A percentile compares a stretch with the other conserved stretches of the same genome.
Evolutionary conservation across 2,329 filamentous ascomycete species (phyloP).

Genomic region (Elsinoe ampelina): DNA sequence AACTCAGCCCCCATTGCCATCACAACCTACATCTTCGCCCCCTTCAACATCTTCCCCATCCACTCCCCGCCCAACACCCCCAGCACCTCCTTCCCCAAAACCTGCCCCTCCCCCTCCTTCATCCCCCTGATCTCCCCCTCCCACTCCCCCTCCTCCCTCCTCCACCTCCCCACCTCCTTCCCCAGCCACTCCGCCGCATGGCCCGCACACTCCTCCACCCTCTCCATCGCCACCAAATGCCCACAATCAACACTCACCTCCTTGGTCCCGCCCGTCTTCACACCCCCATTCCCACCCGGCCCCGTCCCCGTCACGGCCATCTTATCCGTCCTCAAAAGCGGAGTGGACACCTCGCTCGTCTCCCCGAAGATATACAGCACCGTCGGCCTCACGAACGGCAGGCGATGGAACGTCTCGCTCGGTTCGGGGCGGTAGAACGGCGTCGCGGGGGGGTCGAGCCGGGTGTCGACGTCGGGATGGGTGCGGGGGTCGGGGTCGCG

Average conservation of each 20-base stretch:
- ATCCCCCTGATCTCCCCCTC: slow-evolving; percentile 23
- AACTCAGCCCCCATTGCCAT: too few relatives aligned
- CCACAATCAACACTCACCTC: slow-evolving; percentile 53
- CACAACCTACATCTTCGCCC: slow-evolving; percentile 15
- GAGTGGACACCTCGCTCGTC: slow-evolving; percentile 47
- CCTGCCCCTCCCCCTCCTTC: slow-evolving; percentile 21
- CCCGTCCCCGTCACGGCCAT: slow-evolving; percentile 55
- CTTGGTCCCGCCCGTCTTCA: slow-evolving; percentile 55
- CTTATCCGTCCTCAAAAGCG: slow-evolving; percentile 47
- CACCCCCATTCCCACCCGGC: slow-evolving; percentile 58
- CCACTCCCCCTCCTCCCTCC: slow-evolving; percentile 21
- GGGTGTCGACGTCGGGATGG: slow-evolving; percentile 33
- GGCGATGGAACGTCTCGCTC: slow-evolving; percentile 43
- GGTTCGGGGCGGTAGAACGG: slow-evolving; percentile 63
- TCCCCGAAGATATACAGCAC: slow-evolving; percentile 62
- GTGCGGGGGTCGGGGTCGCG: slow-evolving; percentile 30
- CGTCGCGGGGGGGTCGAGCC: slow-evolving; percentile 27
- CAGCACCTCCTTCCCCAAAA: slow-evolving; percentile 24
- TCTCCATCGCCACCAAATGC: slow-evolving; percentile 79
- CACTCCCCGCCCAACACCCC: slow-evolving; percentile 19
- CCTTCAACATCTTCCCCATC: slow-evolving; percentile 9
- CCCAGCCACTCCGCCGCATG: slow-evolving; percentile 30
- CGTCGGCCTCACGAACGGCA: slow-evolving; percentile 54
- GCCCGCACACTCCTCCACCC: slow-evolving; percentile 57
- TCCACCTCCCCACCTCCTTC: slow-evolving; percentile 28